Base-by-base conservation (phyloP, 805 yeast genomes). In the Zygotorulaspora florentina region DNA sequence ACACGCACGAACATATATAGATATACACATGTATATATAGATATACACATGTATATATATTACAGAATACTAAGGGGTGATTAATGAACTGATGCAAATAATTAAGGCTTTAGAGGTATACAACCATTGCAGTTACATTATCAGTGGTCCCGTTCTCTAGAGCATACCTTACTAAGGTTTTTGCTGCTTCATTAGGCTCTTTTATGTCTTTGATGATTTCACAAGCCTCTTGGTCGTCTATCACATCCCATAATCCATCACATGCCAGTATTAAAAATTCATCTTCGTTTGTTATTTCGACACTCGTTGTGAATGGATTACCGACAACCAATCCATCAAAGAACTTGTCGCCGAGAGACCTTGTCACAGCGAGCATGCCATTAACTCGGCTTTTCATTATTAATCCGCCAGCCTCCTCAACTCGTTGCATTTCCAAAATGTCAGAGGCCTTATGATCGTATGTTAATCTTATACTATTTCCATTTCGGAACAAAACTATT, bases 171-270 rank as follows among this genome's bases (percentile, higher is more conserved):
- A 89, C 85, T 47, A 89, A 71, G 26, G 68, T 71, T 47, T 77
- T 74, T 12, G 95, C 83, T 1, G 93, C 95, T 38, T 67, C 66
- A 36, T 79, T 74, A 0, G 93, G 83, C 55, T 83, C 80, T 8
- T 57, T 45, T 10, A 77, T 68, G 34, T 74, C 73, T 39, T 73
- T 70, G 3, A 87, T 83, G 54, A 83, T 64, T 45, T 83, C 83
- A 46, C 93, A 86, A 0, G 98, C 98, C 45, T 79, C 77, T 52
- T 80, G 85, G 62, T 93, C 99, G 8, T 81, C 74, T 42, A 90
- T 76, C 3, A 91, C 97, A 64, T 91, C 99, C 98, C 98, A 91
- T 9, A 91, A 69, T 0, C 99, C 99, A 66, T 91, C 99, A 65
- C 98, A 93, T 0, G 97, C 98, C 48, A 91, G 69, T 40, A 91